Percentiles rank a stretch among this genome's conserved stretches.
These are phyloP conservation scores for Bryoerythrophyllum caledonicum DNA, from an alignment of 225 moss, liverwort and hornwort genomes.

Conservation along the genomic window DNA sequence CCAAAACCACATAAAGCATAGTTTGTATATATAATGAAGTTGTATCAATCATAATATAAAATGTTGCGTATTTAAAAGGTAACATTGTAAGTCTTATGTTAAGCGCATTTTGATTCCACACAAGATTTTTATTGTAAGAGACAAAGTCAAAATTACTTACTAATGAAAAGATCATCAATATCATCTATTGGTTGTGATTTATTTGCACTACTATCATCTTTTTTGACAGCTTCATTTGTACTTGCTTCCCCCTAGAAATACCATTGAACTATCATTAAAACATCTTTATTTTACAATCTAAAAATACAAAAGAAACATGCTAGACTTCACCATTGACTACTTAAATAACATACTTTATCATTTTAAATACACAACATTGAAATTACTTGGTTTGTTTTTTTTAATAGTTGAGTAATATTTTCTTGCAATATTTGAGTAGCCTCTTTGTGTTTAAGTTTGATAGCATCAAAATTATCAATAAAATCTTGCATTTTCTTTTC, in stretches of 20 bases:
- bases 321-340: neutral
- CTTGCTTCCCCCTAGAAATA: slow-evolving; percentile 11
- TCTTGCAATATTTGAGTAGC: slow-evolving; percentile 37
- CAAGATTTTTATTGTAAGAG: neutral
- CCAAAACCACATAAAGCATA: neutral
- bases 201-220: neutral
- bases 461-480: slow-evolving; percentile 70
- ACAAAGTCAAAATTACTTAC: neutral
- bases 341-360: too few species aligned
- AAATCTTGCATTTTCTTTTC: slow-evolving; percentile 83
- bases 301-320: neutral
- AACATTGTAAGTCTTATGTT: neutral
- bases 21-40: neutral
- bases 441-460: slow-evolving; percentile 35
- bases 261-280: neutral
- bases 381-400: slow-evolving; percentile 45
- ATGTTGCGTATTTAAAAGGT: neutral
- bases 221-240: neutral
- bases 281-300: neutral
- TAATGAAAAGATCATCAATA: slow-evolving; percentile 49
- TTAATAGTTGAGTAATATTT: slow-evolving; percentile 46
- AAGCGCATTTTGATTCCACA: neutral
- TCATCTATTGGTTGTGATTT: slow-evolving; percentile 28
- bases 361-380: neutral
- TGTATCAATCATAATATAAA: neutral